Evolutionary conservation across 2,329 filamentous ascomycete species (phyloP).

Genomic region (Aurifilum marmelostoma): DNA sequence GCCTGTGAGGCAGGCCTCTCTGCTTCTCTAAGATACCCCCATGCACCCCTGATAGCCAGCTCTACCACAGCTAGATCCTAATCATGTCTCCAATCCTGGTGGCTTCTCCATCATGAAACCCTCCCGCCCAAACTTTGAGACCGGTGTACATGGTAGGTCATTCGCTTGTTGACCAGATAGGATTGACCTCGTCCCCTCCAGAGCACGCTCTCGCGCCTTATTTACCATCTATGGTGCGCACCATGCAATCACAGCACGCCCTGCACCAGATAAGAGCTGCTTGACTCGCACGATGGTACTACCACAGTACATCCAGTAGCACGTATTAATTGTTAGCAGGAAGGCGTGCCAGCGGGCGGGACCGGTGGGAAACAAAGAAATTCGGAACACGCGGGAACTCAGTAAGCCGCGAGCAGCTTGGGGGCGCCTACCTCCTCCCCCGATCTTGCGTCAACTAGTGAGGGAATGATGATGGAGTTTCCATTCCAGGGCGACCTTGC

Average conservation of each 20-base stretch:
- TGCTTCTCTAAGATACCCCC: background rate
- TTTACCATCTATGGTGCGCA: background rate
- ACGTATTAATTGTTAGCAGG: background rate
- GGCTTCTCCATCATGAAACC: background rate
- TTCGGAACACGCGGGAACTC: background rate
- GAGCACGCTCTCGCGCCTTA: background rate
- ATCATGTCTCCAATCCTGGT: background rate
- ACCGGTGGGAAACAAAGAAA: constrained; percentile 1
- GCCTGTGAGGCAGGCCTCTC: background rate
- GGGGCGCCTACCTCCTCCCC: too few relatives aligned
- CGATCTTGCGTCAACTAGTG: background rate
- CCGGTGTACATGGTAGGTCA: background rate
- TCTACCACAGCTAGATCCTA: background rate
- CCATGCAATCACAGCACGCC: background rate
- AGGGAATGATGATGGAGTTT: background rate
- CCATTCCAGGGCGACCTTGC: background rate
- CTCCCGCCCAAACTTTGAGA: background rate
- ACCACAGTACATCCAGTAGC: background rate
- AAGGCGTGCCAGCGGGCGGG: background rate
- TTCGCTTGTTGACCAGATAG: background rate
- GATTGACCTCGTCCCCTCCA: background rate
- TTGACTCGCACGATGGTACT: background rate
- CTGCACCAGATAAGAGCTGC: background rate
- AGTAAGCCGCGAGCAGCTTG: background rate
- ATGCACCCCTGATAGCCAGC: background rate